A percentile compares a stretch with the other conserved stretches of the same genome.
Evolutionary conservation across 176 grass and related monocot genomes (phyloP).

Genomic region (Rhipidocladum racemiflorum): DNA sequence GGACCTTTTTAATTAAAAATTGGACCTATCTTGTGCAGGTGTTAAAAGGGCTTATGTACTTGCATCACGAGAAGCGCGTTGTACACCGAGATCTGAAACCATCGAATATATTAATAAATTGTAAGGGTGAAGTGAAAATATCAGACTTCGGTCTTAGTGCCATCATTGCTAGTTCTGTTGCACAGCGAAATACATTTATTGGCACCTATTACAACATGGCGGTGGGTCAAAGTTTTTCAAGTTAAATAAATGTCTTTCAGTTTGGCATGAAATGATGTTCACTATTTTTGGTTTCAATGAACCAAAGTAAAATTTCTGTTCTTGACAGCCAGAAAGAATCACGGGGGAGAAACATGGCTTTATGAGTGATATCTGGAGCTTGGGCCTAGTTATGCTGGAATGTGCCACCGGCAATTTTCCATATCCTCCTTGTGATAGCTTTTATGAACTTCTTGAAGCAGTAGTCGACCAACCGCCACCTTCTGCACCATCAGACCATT

Average conservation of each 20-base stretch:
- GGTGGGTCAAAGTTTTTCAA: conserved; percentile 43
- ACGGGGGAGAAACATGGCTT: conserved; percentile 65
- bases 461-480: conserved; percentile 76
- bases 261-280: background rate
- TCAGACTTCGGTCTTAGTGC: conserved; percentile 97
- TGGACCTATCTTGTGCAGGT: conserved; percentile 46
- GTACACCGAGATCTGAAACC: conserved; percentile 97
- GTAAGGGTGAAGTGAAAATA: conserved; percentile 93
- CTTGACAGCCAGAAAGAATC: conserved; percentile 91
- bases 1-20: background rate
- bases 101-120: conserved; percentile 96
- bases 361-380: conserved; percentile 95
- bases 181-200: conserved; percentile 72
- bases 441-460: conserved; percentile 84
- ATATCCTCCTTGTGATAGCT: conserved; percentile 66
- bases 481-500: conserved; percentile 63
- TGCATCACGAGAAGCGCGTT: conserved; percentile 76
- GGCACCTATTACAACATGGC: conserved; percentile 93
- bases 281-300: background rate
- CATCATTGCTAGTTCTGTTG: conserved; percentile 73
- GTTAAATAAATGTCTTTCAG: background rate
- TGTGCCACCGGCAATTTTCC: conserved; percentile 91
- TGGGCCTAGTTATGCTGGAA: conserved; percentile 78
- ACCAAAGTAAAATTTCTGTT: conserved; percentile 12
- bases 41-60: conserved; percentile 68